Base-by-base conservation (phyloP, 768 basidiomycete species). In the Boletus eberwhitei region DNA sequence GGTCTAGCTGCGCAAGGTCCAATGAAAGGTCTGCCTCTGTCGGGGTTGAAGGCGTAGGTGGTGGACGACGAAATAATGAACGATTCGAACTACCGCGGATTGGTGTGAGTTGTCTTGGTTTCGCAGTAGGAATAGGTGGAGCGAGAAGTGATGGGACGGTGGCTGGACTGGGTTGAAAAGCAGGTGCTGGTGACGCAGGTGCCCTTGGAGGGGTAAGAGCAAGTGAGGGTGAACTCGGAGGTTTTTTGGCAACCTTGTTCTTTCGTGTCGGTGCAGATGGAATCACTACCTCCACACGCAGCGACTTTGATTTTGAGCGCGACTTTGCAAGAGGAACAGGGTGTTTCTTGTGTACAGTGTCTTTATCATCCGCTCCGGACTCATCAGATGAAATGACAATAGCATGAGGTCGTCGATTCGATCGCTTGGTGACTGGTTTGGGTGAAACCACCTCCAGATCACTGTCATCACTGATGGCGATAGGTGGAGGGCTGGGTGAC, bases 51-150 rank as follows among this genome's bases (percentile, higher is more conserved):
- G 83, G 81, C 13, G 84, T 81, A 74, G 77, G 16, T 74, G 82
- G 38, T 73, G 74, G 76, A 8, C 72, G 67, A 34, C 68, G 72
- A 45, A 72, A 72, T 38, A 48, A 4, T 8, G 66, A 55, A 34
- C 75, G 75, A 16, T 71, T 64, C 17, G 72, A 72, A 24, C 69
- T 66, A 35, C 75, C 73, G 17, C 81, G 79, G 50, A 89, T 86
- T 9, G 88, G 88, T 4, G 88, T 90, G 31, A 89, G 77, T 58
- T 77, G 83, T 24, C 86, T 82, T n/a, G 76, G 64, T 59, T 79
- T 84, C 35, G 56, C 24, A 21, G 69, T 71, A 40, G 54, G 59
- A n/a, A 58, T 36, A 16, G 54, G 50, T 17, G 52, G 58, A 4
- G 43, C 47, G 29, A 59, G 48, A 38, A 45, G 24, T n/a, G 56